These are phyloP conservation scores for Diaporthe humulicola DNA, from an alignment of 2,329 filamentous ascomycete genomes.

Conservation along the genomic window DNA sequence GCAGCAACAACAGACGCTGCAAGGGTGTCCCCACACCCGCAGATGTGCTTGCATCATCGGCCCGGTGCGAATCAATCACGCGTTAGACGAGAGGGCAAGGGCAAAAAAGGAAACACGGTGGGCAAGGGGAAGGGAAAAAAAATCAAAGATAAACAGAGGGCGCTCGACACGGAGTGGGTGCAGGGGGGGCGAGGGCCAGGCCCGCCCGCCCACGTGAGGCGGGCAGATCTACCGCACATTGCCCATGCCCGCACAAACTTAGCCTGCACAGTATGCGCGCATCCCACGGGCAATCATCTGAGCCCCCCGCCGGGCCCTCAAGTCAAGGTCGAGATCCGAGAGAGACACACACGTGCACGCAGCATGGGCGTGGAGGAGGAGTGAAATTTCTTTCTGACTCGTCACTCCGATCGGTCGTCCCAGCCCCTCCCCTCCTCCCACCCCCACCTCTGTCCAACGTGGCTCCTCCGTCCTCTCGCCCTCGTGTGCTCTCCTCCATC, in stretches of 20 bases:
- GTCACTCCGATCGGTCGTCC: conserved; percentile 17
- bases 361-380: not conserved
- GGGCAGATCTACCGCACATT: conserved; percentile 31
- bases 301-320: not conserved
- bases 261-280: conserved; percentile 8
- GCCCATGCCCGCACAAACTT: not conserved
- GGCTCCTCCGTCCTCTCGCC: conserved; percentile 4
- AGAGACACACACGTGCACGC: not conserved
- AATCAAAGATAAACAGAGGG: not conserved
- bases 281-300: not conserved
- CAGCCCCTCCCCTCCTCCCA: not conserved
- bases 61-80: conserved; percentile 28
- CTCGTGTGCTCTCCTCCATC: not conserved
- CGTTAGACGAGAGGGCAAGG: not conserved
- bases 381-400: conserved; percentile 21
- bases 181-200: not conserved
- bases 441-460: conserved; percentile 15
- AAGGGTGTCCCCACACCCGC: conserved; percentile 18
- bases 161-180: not conserved
- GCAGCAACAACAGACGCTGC: not conserved
- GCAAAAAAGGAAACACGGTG: not conserved
- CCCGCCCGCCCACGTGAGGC: conserved; percentile 28
- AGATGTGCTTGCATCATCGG: conserved; percentile 21
- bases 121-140: not conserved
- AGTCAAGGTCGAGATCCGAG: not conserved